Percentiles rank a stretch among this genome's conserved stretches.
phyloP scores from a whole-genome alignment of 345 rosid species.

The Arabidopsis arenosa region DNA sequence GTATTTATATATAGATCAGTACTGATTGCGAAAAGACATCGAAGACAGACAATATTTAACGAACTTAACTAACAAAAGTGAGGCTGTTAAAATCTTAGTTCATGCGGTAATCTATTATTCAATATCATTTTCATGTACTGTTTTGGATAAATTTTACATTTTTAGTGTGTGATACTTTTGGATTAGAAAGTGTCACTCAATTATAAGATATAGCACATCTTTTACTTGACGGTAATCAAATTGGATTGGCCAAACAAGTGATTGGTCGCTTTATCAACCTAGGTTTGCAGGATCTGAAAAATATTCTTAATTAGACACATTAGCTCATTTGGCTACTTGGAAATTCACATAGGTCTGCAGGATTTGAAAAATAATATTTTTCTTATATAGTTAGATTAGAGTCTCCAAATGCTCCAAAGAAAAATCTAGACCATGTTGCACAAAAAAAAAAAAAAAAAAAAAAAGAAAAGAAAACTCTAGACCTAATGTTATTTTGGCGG shows the following conservation, averaged over 20 bases:
- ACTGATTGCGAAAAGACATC: conserved; percentile 17
- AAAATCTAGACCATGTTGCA: no score
- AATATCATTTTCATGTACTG: background rate
- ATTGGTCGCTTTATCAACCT: background rate
- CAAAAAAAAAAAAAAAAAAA: no score
- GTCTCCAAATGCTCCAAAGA: background rate
- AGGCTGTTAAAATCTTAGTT: conserved; percentile 5
- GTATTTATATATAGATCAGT: background rate
- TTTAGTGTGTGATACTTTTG: no score
- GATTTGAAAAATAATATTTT: background rate
- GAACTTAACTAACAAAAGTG: conserved; percentile 7
- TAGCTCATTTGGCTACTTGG: background rate
- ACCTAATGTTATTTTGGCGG: background rate
- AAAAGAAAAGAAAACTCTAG: no score
- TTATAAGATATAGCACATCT: background rate
- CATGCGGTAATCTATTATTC: background rate
- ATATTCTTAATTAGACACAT: background rate
- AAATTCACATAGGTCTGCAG: background rate
- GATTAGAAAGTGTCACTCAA: background rate
- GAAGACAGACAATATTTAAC: conserved; percentile 21
- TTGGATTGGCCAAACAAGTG: background rate
- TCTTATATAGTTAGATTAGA: background rate
- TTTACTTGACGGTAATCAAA: background rate
- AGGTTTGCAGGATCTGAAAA: background rate
- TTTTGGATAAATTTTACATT: background rate